Conservation (phyloP, 1,284 basidiomycete genomes). For the Ustilago loliicola region DNA sequence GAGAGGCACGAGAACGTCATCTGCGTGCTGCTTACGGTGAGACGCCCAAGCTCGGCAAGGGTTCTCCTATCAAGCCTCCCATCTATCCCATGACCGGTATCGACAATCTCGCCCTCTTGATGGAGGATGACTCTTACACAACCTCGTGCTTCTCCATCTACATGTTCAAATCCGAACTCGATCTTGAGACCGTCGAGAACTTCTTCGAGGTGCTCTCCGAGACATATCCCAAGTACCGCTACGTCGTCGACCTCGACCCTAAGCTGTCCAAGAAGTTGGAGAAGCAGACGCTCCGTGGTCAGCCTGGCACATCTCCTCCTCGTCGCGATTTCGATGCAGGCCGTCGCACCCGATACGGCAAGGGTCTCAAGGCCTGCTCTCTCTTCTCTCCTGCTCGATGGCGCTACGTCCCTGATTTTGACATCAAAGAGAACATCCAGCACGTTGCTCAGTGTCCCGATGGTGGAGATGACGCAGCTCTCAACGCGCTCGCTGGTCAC, state of each 20-base stretch:
- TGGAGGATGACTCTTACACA: slow-evolving; percentile 68
- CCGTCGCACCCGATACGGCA: slow-evolving; percentile 56
- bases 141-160: slow-evolving; percentile 69
- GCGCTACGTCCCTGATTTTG: slow-evolving; percentile 67
- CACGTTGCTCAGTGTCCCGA: slow-evolving; percentile 51
- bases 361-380: slow-evolving; percentile 62
- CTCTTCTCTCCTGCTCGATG: slow-evolving; percentile 62
- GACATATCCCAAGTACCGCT: slow-evolving; percentile 68
- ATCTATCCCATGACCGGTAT: slow-evolving; percentile 65
- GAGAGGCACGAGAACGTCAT: slow-evolving; percentile 40
- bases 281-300: slow-evolving; percentile 16
- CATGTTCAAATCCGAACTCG: slow-evolving; percentile 66
- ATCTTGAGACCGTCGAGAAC: slow-evolving; percentile 63
- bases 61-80: slow-evolving; percentile 51
- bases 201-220: slow-evolving; percentile 67
- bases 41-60: slow-evolving; percentile 45
- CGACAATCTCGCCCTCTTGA: slow-evolving; percentile 67
- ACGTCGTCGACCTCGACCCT: slow-evolving; percentile 66
- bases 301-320: slow-evolving; percentile 29
- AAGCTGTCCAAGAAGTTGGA: slow-evolving; percentile 53
- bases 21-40: slow-evolving; percentile 44
- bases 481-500: slow-evolving; percentile 63
- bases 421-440: slow-evolving; percentile 66
- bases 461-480: slow-evolving; percentile 54
- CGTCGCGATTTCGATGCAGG: slow-evolving; percentile 46